A percentile compares a stretch with the other conserved stretches of the same genome.
Conservation (phyloP, 352 stramenopile genomes). For the Globisporangium polare region DNA sequence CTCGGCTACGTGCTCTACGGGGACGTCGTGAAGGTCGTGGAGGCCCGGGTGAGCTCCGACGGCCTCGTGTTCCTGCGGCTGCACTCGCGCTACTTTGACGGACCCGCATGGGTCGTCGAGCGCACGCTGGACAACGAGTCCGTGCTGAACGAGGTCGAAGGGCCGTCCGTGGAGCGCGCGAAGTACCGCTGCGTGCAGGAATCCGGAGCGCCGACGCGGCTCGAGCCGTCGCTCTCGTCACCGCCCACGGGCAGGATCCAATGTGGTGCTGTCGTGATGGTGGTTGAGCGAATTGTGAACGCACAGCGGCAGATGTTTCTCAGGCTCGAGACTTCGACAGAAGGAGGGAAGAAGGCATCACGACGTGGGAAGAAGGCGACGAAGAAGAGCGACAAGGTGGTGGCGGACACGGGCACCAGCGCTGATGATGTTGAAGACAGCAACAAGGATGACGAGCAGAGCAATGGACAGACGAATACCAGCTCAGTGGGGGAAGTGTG, state of each 20-base stretch:
- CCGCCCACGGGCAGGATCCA: slow-evolving; percentile 52
- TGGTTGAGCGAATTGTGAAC: slow-evolving; percentile 54
- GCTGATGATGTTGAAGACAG: not conserved
- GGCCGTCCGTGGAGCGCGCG: slow-evolving; percentile 27
- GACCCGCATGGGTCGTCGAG: slow-evolving; percentile 63
- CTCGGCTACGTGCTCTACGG: slow-evolving; percentile 74
- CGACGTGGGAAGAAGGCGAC: not conserved
- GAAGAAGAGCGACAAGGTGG: not conserved
- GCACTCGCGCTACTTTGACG: slow-evolving; percentile 69
- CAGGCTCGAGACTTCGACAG: slow-evolving; percentile 10
- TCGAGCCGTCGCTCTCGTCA: slow-evolving; percentile 52
- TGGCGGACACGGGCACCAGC: not conserved
- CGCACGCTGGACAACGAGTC: slow-evolving; percentile 76
- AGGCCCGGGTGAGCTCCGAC: slow-evolving; percentile 33
- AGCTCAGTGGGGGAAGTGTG: slow-evolving; percentile 22
- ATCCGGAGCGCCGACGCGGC: slow-evolving; percentile 49
- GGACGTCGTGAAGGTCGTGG: slow-evolving; percentile 69
- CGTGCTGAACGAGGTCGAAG: slow-evolving; percentile 58
- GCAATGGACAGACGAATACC: not conserved
- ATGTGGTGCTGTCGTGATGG: slow-evolving; percentile 47
- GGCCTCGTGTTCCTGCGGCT: slow-evolving; percentile 63
- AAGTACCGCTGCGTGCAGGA: slow-evolving; percentile 72
- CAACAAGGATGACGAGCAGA: not conserved
- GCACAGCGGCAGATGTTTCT: slow-evolving; percentile 68
- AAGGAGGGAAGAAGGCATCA: not conserved